A percentile compares a stretch with the other conserved stretches of the same genome.
These are phyloP conservation scores for Lentithecium fluviatile DNA, from an alignment of 495 filamentous ascomycete species.

Conservation along the genomic window DNA sequence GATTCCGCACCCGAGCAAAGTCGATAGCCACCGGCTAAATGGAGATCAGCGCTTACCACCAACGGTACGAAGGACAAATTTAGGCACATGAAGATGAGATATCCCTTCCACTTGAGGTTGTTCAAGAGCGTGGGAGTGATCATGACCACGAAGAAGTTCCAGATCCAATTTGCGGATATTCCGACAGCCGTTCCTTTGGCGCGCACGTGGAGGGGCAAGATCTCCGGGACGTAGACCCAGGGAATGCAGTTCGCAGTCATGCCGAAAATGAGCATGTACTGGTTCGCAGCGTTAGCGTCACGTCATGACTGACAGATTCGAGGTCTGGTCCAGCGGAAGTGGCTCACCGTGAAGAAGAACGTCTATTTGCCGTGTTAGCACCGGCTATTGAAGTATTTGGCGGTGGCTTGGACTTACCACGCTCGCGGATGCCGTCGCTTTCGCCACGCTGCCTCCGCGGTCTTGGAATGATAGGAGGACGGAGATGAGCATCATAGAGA, in stretches of 20 bases:
- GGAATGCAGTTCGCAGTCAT: slow-evolving; percentile 51
- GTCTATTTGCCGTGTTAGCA: slow-evolving; percentile 6
- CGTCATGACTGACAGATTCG: background rate
- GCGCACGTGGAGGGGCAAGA: slow-evolving; percentile 41
- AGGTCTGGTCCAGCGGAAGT: too few species aligned
- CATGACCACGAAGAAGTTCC: slow-evolving; percentile 43
- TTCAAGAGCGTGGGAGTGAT: slow-evolving; percentile 39
- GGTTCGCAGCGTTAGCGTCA: slow-evolving; percentile 1
- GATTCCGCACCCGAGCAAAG: too few species aligned
- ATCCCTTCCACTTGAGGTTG: slow-evolving; percentile 33
- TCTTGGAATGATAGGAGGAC: slow-evolving; percentile 52
- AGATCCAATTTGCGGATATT: slow-evolving; percentile 49
- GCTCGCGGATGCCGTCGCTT: slow-evolving; percentile 44
- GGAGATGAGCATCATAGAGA: slow-evolving; percentile 55
- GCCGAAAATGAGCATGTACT: slow-evolving; percentile 50
- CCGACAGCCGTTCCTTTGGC: slow-evolving; percentile 49
- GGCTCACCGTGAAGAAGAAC: slow-evolving; percentile 48
- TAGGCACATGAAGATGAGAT: slow-evolving; percentile 37
- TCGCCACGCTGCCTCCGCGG: slow-evolving; percentile 14
- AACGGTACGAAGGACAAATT: slow-evolving; percentile 46
- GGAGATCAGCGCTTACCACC: slow-evolving; percentile 9
- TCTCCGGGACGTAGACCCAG: slow-evolving; percentile 51
- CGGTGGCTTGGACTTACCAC: slow-evolving; percentile 22
- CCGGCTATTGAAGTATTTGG: too few species aligned
- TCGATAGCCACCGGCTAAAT: background rate